Evolutionary conservation across 2,329 filamentous ascomycete genomes (phyloP).

Genomic region (Pezicula neosporulosa): DNA sequence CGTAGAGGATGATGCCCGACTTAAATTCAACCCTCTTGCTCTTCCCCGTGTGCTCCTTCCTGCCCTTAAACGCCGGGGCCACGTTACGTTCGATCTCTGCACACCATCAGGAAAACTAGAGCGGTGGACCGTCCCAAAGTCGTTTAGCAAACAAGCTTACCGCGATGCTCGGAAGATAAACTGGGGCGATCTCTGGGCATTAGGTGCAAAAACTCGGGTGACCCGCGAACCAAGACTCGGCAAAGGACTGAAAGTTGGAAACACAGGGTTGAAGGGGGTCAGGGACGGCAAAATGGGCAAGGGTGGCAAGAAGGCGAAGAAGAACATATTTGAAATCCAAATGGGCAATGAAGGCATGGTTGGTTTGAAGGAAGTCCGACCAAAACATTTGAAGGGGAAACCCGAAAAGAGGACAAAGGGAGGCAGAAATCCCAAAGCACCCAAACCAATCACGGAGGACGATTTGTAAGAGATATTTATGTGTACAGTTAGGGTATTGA

Average conservation of each 20-base stretch:
- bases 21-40: slow-evolving; percentile 51
- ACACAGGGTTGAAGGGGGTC: slow-evolving; percentile 33
- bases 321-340: slow-evolving; percentile 36
- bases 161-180: slow-evolving; percentile 84
- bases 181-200: slow-evolving; percentile 95
- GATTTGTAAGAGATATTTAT: slow-evolving; percentile 13
- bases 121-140: slow-evolving; percentile 88
- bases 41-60: slow-evolving; percentile 77
- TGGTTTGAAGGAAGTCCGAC: slow-evolving; percentile 19
- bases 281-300: slow-evolving; percentile 27
- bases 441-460: slow-evolving; percentile 27
- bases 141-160: slow-evolving; percentile 77
- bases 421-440: slow-evolving; percentile 30
- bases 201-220: slow-evolving; percentile 85
- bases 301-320: slow-evolving; percentile 40
- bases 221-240: slow-evolving; percentile 56
- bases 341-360: slow-evolving; percentile 26
- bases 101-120: slow-evolving; percentile 82
- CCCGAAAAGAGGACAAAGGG: slow-evolving; percentile 30
- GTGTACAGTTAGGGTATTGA: not conserved
- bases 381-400: slow-evolving; percentile 12
- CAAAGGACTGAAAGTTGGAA: slow-evolving; percentile 26
- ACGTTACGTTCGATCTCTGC: slow-evolving; percentile 88
- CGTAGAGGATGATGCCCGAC: slow-evolving; percentile 18
- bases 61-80: slow-evolving; percentile 82